Percentiles rank a stretch among this genome's conserved stretches.
Evolutionary conservation across 768 basidiomycete species (phyloP).

Genomic region (Trametes sanguinea): DNA sequence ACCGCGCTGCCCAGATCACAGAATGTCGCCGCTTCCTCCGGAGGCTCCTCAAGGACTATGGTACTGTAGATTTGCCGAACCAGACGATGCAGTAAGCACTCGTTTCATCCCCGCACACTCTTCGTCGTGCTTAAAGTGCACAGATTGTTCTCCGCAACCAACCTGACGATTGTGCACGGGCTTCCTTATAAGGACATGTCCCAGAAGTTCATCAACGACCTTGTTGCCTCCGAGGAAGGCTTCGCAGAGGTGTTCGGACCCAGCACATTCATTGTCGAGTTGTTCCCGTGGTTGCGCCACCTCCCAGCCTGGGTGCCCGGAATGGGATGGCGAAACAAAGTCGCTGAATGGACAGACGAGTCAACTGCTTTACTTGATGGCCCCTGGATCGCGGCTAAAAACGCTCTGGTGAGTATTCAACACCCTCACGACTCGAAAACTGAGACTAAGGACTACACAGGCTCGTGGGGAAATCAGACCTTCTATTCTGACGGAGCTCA

Average conservation of each 20-base stretch:
- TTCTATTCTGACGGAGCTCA: not conserved
- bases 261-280: slow-evolving; percentile 31
- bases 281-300: slow-evolving; percentile 41
- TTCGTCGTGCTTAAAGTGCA: too few relatives aligned
- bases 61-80: not conserved
- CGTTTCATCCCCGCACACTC: too few relatives aligned
- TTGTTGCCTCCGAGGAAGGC: slow-evolving; percentile 14
- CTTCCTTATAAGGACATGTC: not conserved
- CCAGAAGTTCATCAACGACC: not conserved
- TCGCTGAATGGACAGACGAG: slow-evolving; percentile 55
- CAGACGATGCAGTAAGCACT: not conserved
- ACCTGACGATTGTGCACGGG: not conserved
- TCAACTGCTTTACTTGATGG: slow-evolving; percentile 62
- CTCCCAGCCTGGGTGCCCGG: slow-evolving; percentile 69
- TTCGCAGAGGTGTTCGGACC: slow-evolving; percentile 12
- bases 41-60: not conserved
- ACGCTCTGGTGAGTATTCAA: slow-evolving; percentile 47
- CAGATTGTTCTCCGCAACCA: not conserved
- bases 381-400: slow-evolving; percentile 58
- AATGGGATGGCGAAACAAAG: slow-evolving; percentile 59
- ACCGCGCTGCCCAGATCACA: not conserved
- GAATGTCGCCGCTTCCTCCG: not conserved
- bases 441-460: not conserved
- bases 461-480: not conserved
- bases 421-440: not conserved